Evolutionary conservation across 805 yeast species (phyloP).

Genomic region (Pichia ethanolica): DNA sequence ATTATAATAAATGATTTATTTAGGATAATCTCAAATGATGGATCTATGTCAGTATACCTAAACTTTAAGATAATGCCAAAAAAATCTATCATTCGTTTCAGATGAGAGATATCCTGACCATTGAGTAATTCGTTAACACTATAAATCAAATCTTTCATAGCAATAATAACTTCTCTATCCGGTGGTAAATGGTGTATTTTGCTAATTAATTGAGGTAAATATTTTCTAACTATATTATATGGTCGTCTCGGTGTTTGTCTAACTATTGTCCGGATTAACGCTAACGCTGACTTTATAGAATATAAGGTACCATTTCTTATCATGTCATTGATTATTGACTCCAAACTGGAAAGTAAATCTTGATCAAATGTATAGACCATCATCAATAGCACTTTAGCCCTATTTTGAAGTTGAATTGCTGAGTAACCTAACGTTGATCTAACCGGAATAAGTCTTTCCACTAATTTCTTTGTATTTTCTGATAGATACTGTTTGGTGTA

Average conservation of each 20-base stretch:
- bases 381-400: constrained; percentile 25
- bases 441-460: constrained; percentile 30
- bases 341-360: constrained; percentile 20
- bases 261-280: constrained; percentile 6
- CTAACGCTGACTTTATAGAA: constrained; percentile 6
- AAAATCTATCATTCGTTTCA: constrained; percentile 11
- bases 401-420: constrained; percentile 19
- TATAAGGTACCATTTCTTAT: constrained; percentile 6
- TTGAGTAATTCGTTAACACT: constrained; percentile 5
- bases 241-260: constrained; percentile 14
- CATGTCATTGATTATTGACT: constrained; percentile 16
- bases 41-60: neutral
- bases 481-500: constrained; percentile 16
- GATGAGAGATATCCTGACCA: constrained; percentile 7
- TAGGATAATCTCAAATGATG: neutral
- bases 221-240: constrained; percentile 12
- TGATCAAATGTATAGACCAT: constrained; percentile 24
- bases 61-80: constrained; percentile 11
- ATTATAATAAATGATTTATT: constrained; percentile 2
- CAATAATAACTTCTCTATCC: constrained; percentile 6
- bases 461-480: constrained; percentile 13
- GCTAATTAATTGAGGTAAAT: constrained; percentile 11
- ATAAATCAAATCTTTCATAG: constrained; percentile 11
- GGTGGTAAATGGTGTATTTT: constrained; percentile 11
- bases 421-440: constrained; percentile 24